Evolutionary conservation across 306 rosid species (phyloP).

Genomic region (Quercus cerris): DNA sequence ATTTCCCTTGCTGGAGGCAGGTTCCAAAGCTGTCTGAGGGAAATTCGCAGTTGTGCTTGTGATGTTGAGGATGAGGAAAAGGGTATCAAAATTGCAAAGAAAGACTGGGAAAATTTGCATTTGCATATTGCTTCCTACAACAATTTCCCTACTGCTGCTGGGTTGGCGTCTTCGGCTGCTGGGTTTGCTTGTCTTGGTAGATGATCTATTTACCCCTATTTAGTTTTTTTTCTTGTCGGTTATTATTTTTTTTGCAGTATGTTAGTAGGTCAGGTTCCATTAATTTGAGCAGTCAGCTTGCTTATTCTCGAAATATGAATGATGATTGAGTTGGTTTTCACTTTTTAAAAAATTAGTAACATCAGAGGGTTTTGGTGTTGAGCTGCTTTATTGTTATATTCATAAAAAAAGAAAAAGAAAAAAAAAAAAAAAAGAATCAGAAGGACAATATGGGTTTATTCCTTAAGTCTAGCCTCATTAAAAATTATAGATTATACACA

Average conservation of each 20-base stretch:
- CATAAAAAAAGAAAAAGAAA: too few relatives aligned
- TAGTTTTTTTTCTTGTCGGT: neutral
- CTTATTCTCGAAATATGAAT: neutral
- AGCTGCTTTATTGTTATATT: too few relatives aligned
- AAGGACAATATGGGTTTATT: neutral
- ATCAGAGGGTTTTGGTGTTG: neutral
- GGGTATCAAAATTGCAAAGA: constrained; percentile 68
- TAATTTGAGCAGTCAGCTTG: neutral
- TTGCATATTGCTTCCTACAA: constrained; percentile 86
- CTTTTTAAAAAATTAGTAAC: neutral
- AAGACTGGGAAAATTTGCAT: constrained; percentile 80
- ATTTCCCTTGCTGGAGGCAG: constrained; percentile 91
- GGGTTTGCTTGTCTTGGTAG: constrained; percentile 97
- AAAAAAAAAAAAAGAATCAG: too few relatives aligned
- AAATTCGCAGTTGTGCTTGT: constrained; percentile 74
- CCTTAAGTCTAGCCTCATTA: neutral
- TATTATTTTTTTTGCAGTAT: neutral
- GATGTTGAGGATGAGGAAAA: constrained; percentile 75
- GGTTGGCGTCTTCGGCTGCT: constrained; percentile 97
- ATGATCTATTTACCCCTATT: neutral
- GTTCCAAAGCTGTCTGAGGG: constrained; percentile 85
- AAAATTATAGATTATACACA: neutral
- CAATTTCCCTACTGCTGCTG: constrained; percentile 99
- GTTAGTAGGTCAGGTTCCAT: neutral
- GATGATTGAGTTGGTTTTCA: neutral